Conservation (phyloP, 257 asterid species). For the Rauvolfia tetraphylla region DNA sequence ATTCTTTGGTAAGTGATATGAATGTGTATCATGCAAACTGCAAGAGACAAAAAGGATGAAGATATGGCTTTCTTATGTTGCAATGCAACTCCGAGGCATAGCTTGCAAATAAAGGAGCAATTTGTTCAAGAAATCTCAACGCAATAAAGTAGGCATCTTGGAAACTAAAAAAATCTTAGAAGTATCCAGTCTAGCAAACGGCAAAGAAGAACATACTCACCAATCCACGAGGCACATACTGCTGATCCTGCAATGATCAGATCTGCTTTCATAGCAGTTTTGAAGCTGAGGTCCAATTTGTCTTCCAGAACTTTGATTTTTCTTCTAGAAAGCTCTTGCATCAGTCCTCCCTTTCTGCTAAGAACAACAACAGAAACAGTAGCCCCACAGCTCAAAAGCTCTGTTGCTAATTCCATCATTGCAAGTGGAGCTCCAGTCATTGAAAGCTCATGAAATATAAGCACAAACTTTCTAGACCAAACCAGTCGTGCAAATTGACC, state of each 20-base stretch:
- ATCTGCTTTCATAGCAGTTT: slow-evolving; percentile 89
- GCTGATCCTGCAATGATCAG: slow-evolving; percentile 97
- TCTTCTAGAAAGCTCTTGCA: slow-evolving; percentile 79
- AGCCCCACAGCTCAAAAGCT: slow-evolving; percentile 97
- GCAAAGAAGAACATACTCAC: slow-evolving; percentile 39
- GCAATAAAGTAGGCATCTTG: not conserved
- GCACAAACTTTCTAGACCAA: slow-evolving; percentile 94
- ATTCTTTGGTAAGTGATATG: not conserved
- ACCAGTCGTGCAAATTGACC: slow-evolving; percentile 95
- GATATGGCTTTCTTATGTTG: not conserved
- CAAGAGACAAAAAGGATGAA: not conserved
- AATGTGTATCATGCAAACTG: not conserved
- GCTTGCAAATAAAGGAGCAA: not conserved
- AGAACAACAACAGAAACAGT: slow-evolving; percentile 75
- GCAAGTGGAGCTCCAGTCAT: slow-evolving; percentile 99
- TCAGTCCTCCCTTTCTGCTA: slow-evolving; percentile 79
- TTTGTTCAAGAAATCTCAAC: not conserved
- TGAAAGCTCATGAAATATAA: slow-evolving; percentile 89
- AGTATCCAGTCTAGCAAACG: not conserved
- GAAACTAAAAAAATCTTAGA: not conserved
- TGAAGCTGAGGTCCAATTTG: slow-evolving; percentile 75
- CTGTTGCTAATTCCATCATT: slow-evolving; percentile 96
- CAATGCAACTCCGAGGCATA: not conserved
- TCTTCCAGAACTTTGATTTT: slow-evolving; percentile 88
- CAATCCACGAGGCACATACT: slow-evolving; percentile 92